Evolutionary conservation across 805 yeast genomes (phyloP), one percentile per base, ranked within the genome.

Genomic region (Barnettozyma sp.): DNA sequence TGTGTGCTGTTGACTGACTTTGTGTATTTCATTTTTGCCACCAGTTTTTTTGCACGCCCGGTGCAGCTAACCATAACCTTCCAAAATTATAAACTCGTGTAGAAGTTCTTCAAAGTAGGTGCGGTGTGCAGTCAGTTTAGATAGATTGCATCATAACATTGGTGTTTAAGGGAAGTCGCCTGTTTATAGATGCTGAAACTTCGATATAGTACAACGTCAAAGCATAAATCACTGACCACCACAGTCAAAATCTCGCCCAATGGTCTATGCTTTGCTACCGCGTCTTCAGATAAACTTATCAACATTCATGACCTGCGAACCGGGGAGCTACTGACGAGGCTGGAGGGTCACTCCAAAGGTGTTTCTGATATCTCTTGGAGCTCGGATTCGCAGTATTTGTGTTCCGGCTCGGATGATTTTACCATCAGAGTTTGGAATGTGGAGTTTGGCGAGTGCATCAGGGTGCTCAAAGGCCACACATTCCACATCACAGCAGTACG

Each of bases 391-490:
- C 63, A 66, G 34, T 73, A 81, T 33, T 41, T 90, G 6, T 96
- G 94, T 2, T 74, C 94, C 0, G 92, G 82, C 1, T 81, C 94
- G 0, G 96, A 90, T 54, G 98, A 90, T 56, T 65, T 76, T 42
- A 78, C 94, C 0, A 68, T 87, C 7, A 66, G 87, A 26, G 60
- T 92, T 3, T 86, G 94, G 83, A 71, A 78, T 35, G 56, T 79
- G 4, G 46, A 54, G 17, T 64, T 64, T 32, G 76, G 73, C 5
- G 69, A 70, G 41, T 66, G 76, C 38, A 52, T 75, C 19, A 62
- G 66, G 34, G 57, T 71, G 10, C 21, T 48, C 19, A 43, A 42
- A 19, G 88, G 94, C 6, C 98, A 90, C 52, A 85, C 95, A 0
- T 90, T 78, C 43, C 90, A 85, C 40, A 84, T 86, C 9, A 78